Base-by-base conservation (phyloP, 805 yeast genomes). In the Zygotorulaspora danielsina region DNA sequence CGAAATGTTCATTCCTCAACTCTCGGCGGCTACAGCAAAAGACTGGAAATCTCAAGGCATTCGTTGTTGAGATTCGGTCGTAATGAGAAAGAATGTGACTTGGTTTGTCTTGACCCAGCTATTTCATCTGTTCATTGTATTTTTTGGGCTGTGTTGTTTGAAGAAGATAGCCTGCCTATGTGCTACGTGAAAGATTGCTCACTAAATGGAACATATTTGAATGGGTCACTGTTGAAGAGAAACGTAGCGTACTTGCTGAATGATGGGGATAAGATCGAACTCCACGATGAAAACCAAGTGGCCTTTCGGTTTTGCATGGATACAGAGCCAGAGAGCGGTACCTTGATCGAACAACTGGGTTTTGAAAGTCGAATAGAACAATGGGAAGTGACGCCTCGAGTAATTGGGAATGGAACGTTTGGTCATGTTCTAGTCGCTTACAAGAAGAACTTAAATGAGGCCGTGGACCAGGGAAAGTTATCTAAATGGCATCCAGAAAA, bases 371-470 rank as follows among this genome's bases (percentile, higher is more conserved):
- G 45, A 6, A 53, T 66, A 9, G 50, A 53, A 2, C 45, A 55
- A 9, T 78, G 83, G 83, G 39, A 37, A 3, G 59, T 76, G 3
- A 49, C 66, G 2, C 52, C 70, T 3, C 62, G 63, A 19, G 48
- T 71, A 3, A 53, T 78, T 19, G 83, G 83, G 0, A 60, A 63
- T 37, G 84, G 84, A 2, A 72, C 81, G 0, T 78, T 76, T 65
- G 84, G 84, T 1, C 67, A 68, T 38, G 81, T 76, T 7, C 34
- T 59, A 26, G 49, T 50, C 12, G 47, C 50, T 11, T 34, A 46
- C 18, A 42, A 42, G 18, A 28, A 32, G 8, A 19, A 19, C 2
- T 26, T 25, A 21, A 39, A 38, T 36, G 21, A 30, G 6, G 12
- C 27, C 2, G 21, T 58, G 61, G 62, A 62, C 2, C 30, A 28